Evolutionary conservation across 306 rosid species (phyloP).

Genomic region (Senna tora): DNA sequence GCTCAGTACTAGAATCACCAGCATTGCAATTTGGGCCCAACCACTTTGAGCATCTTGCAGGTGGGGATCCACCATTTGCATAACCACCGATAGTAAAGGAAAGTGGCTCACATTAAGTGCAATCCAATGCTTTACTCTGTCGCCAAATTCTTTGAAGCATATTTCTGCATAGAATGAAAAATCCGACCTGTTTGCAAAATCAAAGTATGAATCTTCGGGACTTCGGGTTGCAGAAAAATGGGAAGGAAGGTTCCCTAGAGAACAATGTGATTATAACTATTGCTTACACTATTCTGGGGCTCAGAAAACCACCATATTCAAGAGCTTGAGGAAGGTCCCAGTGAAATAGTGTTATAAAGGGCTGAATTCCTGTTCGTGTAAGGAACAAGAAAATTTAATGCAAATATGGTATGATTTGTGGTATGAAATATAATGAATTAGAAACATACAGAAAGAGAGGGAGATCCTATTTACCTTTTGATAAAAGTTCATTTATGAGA

Average conservation of each 20-base stretch:
- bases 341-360: slow-evolving; percentile 64
- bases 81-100: slow-evolving; percentile 44
- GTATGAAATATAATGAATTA: not conserved
- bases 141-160: slow-evolving; percentile 70
- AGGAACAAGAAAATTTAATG: not conserved
- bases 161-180: slow-evolving; percentile 59
- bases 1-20: slow-evolving; percentile 60
- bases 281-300: slow-evolving; percentile 45
- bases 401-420: slow-evolving; percentile 8
- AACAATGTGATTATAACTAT: not conserved
- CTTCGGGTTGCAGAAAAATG: slow-evolving; percentile 7
- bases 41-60: slow-evolving; percentile 58
- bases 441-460: not conserved
- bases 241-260: not conserved
- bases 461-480: slow-evolving; percentile 39
- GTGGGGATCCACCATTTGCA: slow-evolving; percentile 51
- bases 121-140: slow-evolving; percentile 73
- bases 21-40: slow-evolving; percentile 40
- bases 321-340: slow-evolving; percentile 52
- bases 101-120: slow-evolving; percentile 70
- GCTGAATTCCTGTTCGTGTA: slow-evolving; percentile 50
- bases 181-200: slow-evolving; percentile 47
- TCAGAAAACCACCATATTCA: slow-evolving; percentile 48
- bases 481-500: slow-evolving; percentile 46
- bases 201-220: slow-evolving; percentile 20